phyloP scores from a whole-genome alignment of 805 yeast genomes.

The Starmerella stigmatis region DNA sequence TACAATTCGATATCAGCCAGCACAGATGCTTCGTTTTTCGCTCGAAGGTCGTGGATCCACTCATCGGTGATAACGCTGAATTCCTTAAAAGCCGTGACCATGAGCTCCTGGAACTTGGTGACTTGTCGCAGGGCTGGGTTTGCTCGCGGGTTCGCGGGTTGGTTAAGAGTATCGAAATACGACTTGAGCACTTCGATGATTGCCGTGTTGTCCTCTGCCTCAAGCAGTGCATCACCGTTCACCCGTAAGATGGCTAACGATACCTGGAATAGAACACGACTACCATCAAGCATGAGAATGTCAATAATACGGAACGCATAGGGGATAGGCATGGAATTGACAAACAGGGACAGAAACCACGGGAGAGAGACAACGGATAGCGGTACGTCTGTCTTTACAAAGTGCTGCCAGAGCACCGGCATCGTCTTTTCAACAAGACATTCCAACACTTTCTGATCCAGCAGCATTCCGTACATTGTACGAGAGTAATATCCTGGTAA shows the following conservation, averaged over 20 bases:
- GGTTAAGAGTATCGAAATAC: slow-evolving; percentile 67
- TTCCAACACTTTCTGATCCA: slow-evolving; percentile 92
- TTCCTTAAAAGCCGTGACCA: slow-evolving; percentile 88
- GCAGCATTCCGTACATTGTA: slow-evolving; percentile 92
- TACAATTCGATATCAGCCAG: slow-evolving; percentile 78
- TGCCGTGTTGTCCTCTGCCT: slow-evolving; percentile 82
- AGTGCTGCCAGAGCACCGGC: slow-evolving; percentile 82
- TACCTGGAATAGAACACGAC: slow-evolving; percentile 80
- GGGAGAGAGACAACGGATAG: slow-evolving; percentile 87
- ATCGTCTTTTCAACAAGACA: slow-evolving; percentile 76
- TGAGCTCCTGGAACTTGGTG: slow-evolving; percentile 77
- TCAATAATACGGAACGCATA: slow-evolving; percentile 88
- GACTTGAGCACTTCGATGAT: slow-evolving; percentile 77
- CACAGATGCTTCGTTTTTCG: slow-evolving; percentile 62
- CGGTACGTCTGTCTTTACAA: slow-evolving; percentile 70
- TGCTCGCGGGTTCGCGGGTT: slow-evolving; percentile 60
- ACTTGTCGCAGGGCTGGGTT: slow-evolving; percentile 53
- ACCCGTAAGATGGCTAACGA: slow-evolving; percentile 82
- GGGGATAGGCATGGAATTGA: slow-evolving; percentile 88
- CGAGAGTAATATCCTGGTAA: slow-evolving; percentile 94
- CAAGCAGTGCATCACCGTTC: slow-evolving; percentile 72
- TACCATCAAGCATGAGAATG: slow-evolving; percentile 80
- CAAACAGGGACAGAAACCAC: slow-evolving; percentile 86
- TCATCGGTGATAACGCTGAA: slow-evolving; percentile 72
- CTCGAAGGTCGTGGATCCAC: slow-evolving; percentile 56